Evolutionary conservation across 2,329 filamentous ascomycete species (phyloP).

Genomic region (Colletotrichum abscissum): DNA sequence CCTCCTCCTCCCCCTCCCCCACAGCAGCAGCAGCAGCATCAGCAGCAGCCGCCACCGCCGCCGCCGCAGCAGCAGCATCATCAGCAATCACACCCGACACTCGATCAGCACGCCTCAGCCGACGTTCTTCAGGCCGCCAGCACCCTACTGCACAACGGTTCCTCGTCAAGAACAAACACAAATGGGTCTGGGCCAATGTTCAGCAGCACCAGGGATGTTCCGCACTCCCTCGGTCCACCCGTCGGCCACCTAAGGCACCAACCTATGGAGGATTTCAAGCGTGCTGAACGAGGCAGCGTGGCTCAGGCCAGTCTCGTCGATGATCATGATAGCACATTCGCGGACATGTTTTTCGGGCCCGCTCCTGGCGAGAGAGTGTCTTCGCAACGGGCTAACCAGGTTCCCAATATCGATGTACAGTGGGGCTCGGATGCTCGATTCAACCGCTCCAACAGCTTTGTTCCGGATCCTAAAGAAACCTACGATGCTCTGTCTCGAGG

Average conservation of each 20-base stretch:
- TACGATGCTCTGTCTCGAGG: slow-evolving; percentile 66
- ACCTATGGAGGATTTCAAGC: slow-evolving; percentile 54
- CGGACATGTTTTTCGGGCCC: slow-evolving; percentile 54
- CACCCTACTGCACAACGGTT: slow-evolving; percentile 59
- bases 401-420: slow-evolving; percentile 59
- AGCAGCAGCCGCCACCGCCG: slow-evolving; percentile 40
- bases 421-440: slow-evolving; percentile 80
- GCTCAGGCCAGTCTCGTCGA: slow-evolving; percentile 40
- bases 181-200: slow-evolving; percentile 36
- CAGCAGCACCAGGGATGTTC: slow-evolving; percentile 19
- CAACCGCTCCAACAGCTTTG: slow-evolving; percentile 66
- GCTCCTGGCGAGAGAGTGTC: slow-evolving; percentile 35
- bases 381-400: slow-evolving; percentile 40
- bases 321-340: slow-evolving; percentile 50
- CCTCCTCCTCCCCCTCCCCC: slow-evolving; percentile 45
- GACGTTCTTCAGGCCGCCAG: slow-evolving; percentile 69
- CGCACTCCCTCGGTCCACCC: slow-evolving; percentile 44
- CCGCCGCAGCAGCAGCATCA: slow-evolving; percentile 41
- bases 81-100: slow-evolving; percentile 34
- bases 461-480: slow-evolving; percentile 67
- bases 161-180: slow-evolving; percentile 41
- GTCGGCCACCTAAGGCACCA: slow-evolving; percentile 56
- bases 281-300: slow-evolving; percentile 49
- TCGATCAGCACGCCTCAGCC: slow-evolving; percentile 51
- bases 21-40: slow-evolving; percentile 40